Conservation (phyloP, 352 stramenopile species). For the Pythium phragmiticola region DNA sequence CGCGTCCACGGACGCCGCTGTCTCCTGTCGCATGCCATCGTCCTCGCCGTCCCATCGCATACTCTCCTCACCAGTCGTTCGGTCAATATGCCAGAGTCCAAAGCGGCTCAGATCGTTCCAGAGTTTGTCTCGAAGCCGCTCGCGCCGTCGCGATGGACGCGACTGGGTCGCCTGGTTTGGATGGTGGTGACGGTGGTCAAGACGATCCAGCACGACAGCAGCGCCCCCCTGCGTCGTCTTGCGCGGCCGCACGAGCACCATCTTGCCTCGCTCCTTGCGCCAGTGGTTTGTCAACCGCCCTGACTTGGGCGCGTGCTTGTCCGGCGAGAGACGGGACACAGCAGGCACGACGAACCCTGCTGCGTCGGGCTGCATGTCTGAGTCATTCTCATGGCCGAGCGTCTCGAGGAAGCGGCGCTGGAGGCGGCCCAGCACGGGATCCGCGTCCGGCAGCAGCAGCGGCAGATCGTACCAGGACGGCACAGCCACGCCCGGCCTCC, state of each 20-base stretch:
- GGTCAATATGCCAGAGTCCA: slow-evolving; percentile 50
- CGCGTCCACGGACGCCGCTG: slow-evolving; percentile 36
- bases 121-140: slow-evolving; percentile 45
- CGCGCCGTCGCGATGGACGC: slow-evolving; percentile 6
- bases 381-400: neutral
- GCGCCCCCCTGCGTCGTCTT: slow-evolving; percentile 32
- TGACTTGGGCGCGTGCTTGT: slow-evolving; percentile 7
- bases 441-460: slow-evolving; percentile 44
- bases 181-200: slow-evolving; percentile 15
- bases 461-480: slow-evolving; percentile 71
- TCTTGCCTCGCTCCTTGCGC: slow-evolving; percentile 16
- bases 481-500: slow-evolving; percentile 16
- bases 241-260: slow-evolving; percentile 27
- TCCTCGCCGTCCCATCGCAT: neutral
- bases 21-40: slow-evolving; percentile 19
- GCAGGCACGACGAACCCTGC: slow-evolving; percentile 33
- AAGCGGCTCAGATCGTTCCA: slow-evolving; percentile 58
- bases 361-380: neutral
- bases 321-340: slow-evolving; percentile 43
- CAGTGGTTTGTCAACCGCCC: neutral
- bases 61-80: slow-evolving; percentile 15
- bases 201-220: slow-evolving; percentile 32
- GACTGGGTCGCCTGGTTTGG: neutral
- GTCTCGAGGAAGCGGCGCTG: slow-evolving; percentile 35
- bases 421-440: slow-evolving; percentile 40